Evolutionary conservation across 2,329 filamentous ascomycete genomes (phyloP).

Genomic region (Myrmaecium sp.): DNA sequence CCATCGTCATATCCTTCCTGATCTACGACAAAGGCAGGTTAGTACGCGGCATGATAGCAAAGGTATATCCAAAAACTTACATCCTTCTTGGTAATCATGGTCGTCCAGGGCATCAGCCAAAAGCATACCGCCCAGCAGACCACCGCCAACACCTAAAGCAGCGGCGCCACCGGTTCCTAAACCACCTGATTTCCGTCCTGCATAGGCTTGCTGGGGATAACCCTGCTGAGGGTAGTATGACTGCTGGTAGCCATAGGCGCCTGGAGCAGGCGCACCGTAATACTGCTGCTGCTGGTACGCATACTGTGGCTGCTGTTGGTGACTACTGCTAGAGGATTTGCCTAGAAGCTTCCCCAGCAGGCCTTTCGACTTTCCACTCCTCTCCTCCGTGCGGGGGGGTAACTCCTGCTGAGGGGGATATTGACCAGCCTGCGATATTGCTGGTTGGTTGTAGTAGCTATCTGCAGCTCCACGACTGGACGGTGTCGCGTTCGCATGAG

Average conservation of each 20-base stretch:
- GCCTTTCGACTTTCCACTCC: background rate
- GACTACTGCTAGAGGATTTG: background rate
- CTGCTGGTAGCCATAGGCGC: background rate
- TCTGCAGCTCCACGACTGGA: slow-evolving; percentile 4
- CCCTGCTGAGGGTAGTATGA: slow-evolving; percentile 1
- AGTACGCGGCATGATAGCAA: background rate
- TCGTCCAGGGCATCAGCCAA: slow-evolving; percentile 49
- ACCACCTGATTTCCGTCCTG: slow-evolving; percentile 30
- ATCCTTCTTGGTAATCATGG: slow-evolving; percentile 10
- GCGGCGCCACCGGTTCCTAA: slow-evolving; percentile 59
- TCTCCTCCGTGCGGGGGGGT: background rate
- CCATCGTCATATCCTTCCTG: slow-evolving; percentile 8
- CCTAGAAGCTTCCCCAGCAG: slow-evolving; percentile 1
- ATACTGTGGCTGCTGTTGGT: slow-evolving; percentile 6
- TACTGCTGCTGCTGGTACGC: slow-evolving; percentile 6
- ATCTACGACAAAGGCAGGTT: background rate
- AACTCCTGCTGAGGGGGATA: too few species aligned
- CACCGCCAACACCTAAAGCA: slow-evolving; percentile 64
- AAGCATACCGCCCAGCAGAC: slow-evolving; percentile 61
- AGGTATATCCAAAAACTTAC: slow-evolving; percentile 1
- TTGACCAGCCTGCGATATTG: slow-evolving; percentile 9
- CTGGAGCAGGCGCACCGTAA: slow-evolving; percentile 2
- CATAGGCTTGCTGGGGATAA: slow-evolving; percentile 16
- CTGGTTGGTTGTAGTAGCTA: slow-evolving; percentile 19
- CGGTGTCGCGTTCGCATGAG: slow-evolving; percentile 17